Percentiles rank a stretch among this genome's conserved stretches.
Conservation (phyloP, 2,329 filamentous ascomycete species). For the Hymenoscyphus salicellus region DNA sequence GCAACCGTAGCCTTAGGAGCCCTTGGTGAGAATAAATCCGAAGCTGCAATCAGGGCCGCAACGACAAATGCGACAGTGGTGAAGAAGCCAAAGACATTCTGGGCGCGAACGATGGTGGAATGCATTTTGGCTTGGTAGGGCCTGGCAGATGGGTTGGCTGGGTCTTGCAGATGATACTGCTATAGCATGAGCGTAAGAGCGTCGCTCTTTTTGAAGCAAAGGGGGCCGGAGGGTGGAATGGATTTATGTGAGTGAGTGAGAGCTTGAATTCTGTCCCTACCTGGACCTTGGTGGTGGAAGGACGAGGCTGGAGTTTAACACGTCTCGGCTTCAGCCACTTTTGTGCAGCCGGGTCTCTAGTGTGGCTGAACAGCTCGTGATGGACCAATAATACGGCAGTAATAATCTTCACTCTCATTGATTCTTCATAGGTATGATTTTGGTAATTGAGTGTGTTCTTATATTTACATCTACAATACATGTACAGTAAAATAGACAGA, state of each 20-base stretch:
- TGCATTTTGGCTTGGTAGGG: constrained; percentile 61
- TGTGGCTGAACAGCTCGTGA: neutral
- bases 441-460: neutral
- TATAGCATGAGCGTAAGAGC: constrained; percentile 8
- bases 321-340: constrained; percentile 16
- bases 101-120: constrained; percentile 76
- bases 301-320: constrained; percentile 10
- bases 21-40: constrained; percentile 69
- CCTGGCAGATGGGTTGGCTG: neutral
- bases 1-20: constrained; percentile 63
- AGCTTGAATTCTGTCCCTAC: neutral
- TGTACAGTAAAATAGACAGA: neutral
- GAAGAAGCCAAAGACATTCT: constrained; percentile 97
- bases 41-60: constrained; percentile 74
- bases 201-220: too few relatives aligned
- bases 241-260: neutral
- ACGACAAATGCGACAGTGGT: constrained; percentile 86
- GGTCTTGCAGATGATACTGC: neutral
- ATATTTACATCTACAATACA: neutral
- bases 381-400: neutral
- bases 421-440: neutral
- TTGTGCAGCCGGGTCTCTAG: neutral
- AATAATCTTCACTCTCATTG: neutral
- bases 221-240: too few relatives aligned
- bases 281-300: neutral